Percentiles rank a stretch among this genome's conserved stretches.
phyloP scores from a whole-genome alignment of 2,329 filamentous ascomycete species.

The Penicillium psychrosexuale region DNA sequence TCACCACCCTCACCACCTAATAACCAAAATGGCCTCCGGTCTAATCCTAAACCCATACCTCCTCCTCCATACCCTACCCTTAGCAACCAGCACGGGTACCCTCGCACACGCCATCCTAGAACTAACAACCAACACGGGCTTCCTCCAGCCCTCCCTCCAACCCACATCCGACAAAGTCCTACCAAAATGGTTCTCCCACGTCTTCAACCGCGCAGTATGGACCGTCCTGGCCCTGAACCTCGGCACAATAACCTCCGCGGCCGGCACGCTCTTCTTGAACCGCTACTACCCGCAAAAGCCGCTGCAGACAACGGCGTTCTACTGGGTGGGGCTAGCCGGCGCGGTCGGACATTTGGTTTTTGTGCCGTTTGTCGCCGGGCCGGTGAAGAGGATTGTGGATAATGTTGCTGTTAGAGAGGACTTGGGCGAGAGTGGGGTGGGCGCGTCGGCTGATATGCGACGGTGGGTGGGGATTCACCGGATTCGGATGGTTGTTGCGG shows the following conservation, averaged over 20 bases:
- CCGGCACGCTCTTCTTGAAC: slow-evolving; percentile 8
- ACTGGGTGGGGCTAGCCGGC: slow-evolving; percentile 14
- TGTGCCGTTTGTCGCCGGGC: slow-evolving; percentile 15
- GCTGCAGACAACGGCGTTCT: slow-evolving; percentile 10
- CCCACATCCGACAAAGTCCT: slow-evolving; percentile 3
- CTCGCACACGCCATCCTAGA: slow-evolving; percentile 14
- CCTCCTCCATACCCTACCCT: slow-evolving; percentile 13
- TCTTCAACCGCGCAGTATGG: slow-evolving; percentile 13
- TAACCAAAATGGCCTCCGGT: slow-evolving; percentile 16
- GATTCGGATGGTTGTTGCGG: slow-evolving; percentile 11
- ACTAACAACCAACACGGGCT: slow-evolving; percentile 8
- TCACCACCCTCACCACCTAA: too few relatives aligned
- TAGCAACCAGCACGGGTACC: slow-evolving; percentile 20
- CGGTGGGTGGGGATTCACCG: slow-evolving; percentile 13
- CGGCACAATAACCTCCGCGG: slow-evolving; percentile 10
- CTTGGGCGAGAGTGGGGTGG: neutral
- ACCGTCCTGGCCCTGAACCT: slow-evolving; percentile 14
- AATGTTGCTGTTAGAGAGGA: neutral
- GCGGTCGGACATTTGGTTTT: slow-evolving; percentile 17
- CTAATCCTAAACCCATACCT: slow-evolving; percentile 17
- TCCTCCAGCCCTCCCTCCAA: slow-evolving; percentile 12
- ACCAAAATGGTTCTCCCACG: slow-evolving; percentile 7
- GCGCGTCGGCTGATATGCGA: slow-evolving; percentile 14
- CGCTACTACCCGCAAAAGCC: neutral
- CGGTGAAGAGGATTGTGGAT: slow-evolving; percentile 14